Evolutionary conservation across 2,329 filamentous ascomycete species (phyloP), one percentile per base, ranked within the genome.

Genomic region (Neurospora crassa): DNA sequence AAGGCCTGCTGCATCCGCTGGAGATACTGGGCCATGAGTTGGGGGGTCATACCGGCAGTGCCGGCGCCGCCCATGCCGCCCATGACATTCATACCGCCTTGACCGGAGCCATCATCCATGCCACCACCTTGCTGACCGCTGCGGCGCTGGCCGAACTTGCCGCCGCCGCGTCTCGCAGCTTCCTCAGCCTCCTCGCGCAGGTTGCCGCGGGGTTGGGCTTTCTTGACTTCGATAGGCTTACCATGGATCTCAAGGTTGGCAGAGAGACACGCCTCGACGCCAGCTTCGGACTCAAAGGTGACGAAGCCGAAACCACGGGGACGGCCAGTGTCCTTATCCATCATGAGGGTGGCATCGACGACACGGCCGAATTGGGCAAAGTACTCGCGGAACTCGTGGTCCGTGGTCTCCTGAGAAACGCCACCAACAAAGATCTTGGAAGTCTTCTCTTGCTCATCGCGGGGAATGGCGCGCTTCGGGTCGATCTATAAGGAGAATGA

Each of bases 371-470:
- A 99, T 78, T 97, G 93, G 78, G 92, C 93, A 83, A 99, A 99
- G 82, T 97, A 99, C 72, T 96, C 91, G 79, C 93, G 94, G 80
- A 99, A 99, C 79, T 98, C 94, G 73, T 94, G 91, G 78, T 99
- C 96, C 0, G 93, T 97, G 0, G 95, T 96, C 78, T 99, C 96
- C 82, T 98, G 96, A 81, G 93, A 97, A 71, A 99, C 96, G 78
- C 96, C 96, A 41, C 96, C 96, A 29, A 99, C 96, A 77, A 99
- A 99, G 76, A 99, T 99, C 83, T 99, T 99, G 82, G 92, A 96
- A 0, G 96, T 99, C 80, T 96, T 94, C 79, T 99, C 96, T 81
- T 99, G 96, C 81, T 99, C 96, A 78, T 99, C 96, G 75, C 96
- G 90, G 18, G 96, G 96, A 78, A 99, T 99, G 42, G 96, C 96